These are phyloP conservation scores for Taphrina wiesneri DNA, from an alignment of 1,139 yeast species.

Conservation along the genomic window DNA sequence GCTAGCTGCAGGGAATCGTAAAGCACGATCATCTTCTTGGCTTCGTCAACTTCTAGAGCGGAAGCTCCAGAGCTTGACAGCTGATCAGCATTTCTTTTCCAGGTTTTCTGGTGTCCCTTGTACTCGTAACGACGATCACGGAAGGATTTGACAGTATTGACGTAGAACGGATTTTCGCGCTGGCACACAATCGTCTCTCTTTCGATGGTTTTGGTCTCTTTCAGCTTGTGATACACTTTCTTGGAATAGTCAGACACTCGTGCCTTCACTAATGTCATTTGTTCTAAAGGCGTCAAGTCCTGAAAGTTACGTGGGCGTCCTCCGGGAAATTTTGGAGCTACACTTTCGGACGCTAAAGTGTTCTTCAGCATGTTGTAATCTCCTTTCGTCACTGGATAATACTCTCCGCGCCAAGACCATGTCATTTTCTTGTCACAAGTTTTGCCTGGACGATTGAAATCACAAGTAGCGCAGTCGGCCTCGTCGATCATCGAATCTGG, in stretches of 20 bases:
- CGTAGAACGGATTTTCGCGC: conserved; percentile 95
- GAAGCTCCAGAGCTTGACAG: conserved; percentile 58
- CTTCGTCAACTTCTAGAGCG: conserved; percentile 66
- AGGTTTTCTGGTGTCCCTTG: conserved; percentile 87
- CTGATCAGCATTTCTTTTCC: conserved; percentile 78
- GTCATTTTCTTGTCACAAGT: conserved; percentile 85
- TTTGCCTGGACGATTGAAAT: conserved; percentile 93
- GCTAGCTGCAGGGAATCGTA: conserved; percentile 96
- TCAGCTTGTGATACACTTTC: conserved; percentile 78
- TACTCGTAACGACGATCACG: conserved; percentile 96
- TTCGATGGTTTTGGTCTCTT: conserved; percentile 78
- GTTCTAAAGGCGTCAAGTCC: conserved; percentile 74
- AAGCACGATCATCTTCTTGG: conserved; percentile 86
- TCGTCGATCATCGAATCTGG: conserved; percentile 97
- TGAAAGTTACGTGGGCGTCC: conserved; percentile 65
- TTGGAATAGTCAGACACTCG: conserved; percentile 82
- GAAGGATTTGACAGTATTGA: conserved; percentile 88
- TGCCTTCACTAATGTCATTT: conserved; percentile 71
- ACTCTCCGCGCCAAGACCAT: conserved; percentile 99
- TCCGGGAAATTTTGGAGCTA: conserved; percentile 55
- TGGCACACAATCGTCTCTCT: conserved; percentile 96
- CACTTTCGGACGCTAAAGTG: conserved; percentile 74
- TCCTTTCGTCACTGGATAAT: conserved; percentile 82
- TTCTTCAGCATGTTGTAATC: conserved; percentile 89
- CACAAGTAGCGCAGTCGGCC: conserved; percentile 96